Evolutionary conservation across 140 eudicot species (phyloP).

Genomic region (Flaveria floridana): DNA sequence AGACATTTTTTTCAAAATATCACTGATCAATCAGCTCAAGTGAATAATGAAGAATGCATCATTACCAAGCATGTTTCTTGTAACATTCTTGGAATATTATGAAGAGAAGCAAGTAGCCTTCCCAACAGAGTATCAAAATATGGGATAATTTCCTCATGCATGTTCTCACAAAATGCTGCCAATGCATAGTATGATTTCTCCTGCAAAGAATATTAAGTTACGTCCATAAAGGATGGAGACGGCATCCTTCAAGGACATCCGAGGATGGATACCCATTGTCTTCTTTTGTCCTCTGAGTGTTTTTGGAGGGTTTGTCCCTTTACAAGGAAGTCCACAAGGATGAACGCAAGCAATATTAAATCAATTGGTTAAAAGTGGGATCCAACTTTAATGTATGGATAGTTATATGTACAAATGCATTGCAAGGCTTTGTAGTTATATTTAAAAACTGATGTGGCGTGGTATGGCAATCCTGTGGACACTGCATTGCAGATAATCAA

Average conservation of each 20-base stretch:
- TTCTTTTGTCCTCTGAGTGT: too few species aligned
- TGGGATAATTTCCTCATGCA: constrained; percentile 82
- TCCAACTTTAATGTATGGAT: too few species aligned
- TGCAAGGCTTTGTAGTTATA: too few species aligned
- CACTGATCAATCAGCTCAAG: constrained; percentile 12
- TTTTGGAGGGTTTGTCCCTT: too few species aligned
- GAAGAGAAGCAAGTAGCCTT: constrained; percentile 67
- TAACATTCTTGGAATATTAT: constrained; percentile 66
- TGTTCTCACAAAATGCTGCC: constrained; percentile 94
- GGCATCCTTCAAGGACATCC: too few species aligned
- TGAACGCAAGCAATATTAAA: too few species aligned
- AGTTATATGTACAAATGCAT: too few species aligned
- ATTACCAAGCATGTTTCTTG: constrained; percentile 95
- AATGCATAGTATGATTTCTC: constrained; percentile 93
- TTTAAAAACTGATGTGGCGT: too few species aligned
- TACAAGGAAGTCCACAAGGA: too few species aligned
- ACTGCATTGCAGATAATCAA: neutral
- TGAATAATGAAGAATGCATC: constrained; percentile 10
- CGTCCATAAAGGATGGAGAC: neutral
- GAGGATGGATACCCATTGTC: too few species aligned
- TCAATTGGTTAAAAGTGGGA: too few species aligned
- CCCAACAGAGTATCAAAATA: constrained; percentile 79
- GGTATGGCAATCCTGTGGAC: too few species aligned
- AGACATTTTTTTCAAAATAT: constrained; percentile 42
- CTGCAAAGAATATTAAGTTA: constrained; percentile 42